Percentiles rank a stretch among this genome's conserved stretches.
These are phyloP conservation scores for Neonectria magnoliae DNA, from an alignment of 2,329 filamentous ascomycete genomes.

Conservation along the genomic window DNA sequence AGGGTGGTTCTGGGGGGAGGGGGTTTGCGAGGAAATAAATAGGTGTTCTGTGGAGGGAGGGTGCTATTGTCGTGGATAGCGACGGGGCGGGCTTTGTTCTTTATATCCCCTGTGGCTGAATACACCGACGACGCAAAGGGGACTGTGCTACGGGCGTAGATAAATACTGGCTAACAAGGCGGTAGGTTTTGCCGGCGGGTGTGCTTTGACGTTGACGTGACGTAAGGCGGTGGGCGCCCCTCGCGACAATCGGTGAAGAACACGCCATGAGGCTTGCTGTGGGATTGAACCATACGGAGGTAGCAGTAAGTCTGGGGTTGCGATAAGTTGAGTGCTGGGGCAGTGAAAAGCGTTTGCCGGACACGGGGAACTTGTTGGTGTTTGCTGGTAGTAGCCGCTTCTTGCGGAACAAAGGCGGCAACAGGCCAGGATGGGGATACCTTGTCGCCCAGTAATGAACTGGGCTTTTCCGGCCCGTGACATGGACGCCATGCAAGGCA, in stretches of 20 bases:
- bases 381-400: too few relatives aligned
- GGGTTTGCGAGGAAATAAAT: neutral
- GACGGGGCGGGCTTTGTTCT: neutral
- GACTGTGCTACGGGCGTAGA: too few relatives aligned
- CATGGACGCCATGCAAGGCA: neutral
- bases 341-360: too few relatives aligned
- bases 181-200: neutral
- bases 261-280: neutral
- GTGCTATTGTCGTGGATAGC: slow-evolving; percentile 6
- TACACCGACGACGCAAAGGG: too few relatives aligned
- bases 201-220: neutral
- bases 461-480: neutral
- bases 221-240: neutral
- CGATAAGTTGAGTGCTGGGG: neutral
- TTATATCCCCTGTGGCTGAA: neutral
- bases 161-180: too few relatives aligned
- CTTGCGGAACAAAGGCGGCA: too few relatives aligned
- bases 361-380: too few relatives aligned
- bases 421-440: too few relatives aligned
- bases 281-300: neutral
- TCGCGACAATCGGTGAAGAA: neutral
- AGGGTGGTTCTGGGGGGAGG: neutral
- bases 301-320: neutral
- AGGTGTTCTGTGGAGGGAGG: neutral
- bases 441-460: too few relatives aligned